Percentiles rank a stretch among this genome's conserved stretches.
These are phyloP conservation scores for Neofusicoccum sp. DNA, from an alignment of 2,329 filamentous ascomycete genomes.

Conservation along the genomic window DNA sequence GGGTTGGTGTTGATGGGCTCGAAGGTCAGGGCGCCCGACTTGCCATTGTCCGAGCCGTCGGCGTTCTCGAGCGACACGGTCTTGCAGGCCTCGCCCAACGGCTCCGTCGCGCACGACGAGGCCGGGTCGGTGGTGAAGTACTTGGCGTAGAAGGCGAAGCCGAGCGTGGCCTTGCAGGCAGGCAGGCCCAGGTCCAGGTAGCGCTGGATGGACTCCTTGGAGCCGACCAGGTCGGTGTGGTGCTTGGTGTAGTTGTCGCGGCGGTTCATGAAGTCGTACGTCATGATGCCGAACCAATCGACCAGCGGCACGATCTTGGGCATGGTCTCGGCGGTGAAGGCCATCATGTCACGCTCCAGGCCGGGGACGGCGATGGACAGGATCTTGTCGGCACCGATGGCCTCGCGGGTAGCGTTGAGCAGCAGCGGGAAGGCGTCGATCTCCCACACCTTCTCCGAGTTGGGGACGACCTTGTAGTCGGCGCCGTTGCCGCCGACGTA, in stretches of 20 bases:
- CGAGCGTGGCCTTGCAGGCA: slow-evolving; percentile 62
- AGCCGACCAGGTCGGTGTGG: slow-evolving; percentile 64
- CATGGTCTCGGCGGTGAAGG: slow-evolving; percentile 60
- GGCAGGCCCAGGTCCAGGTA: slow-evolving; percentile 63
- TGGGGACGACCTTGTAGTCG: slow-evolving; percentile 65
- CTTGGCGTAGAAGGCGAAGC: slow-evolving; percentile 71
- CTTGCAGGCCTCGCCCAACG: slow-evolving; percentile 57
- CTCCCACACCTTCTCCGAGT: slow-evolving; percentile 61
- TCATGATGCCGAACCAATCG: slow-evolving; percentile 73
- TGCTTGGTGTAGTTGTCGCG: slow-evolving; percentile 66
- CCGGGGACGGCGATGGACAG: slow-evolving; percentile 71
- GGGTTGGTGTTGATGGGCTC: slow-evolving; percentile 22
- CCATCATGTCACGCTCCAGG: slow-evolving; percentile 66
- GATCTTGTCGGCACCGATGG: slow-evolving; percentile 60
- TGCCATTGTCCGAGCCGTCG: slow-evolving; percentile 62
- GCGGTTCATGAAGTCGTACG: slow-evolving; percentile 72
- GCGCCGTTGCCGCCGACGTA: slow-evolving; percentile 66
- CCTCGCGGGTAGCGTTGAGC: slow-evolving; percentile 59
- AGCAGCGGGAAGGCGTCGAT: slow-evolving; percentile 65
- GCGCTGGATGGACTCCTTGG: slow-evolving; percentile 57
- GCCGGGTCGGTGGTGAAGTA: slow-evolving; percentile 61
- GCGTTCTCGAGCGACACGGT: slow-evolving; percentile 62
- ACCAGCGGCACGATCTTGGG: slow-evolving; percentile 62
- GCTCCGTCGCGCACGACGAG: slow-evolving; percentile 49
- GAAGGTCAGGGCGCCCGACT: slow-evolving; percentile 59